These are phyloP conservation scores for Myxozyma melibiosi DNA, from an alignment of 805 yeast genomes.

Conservation along the genomic window DNA sequence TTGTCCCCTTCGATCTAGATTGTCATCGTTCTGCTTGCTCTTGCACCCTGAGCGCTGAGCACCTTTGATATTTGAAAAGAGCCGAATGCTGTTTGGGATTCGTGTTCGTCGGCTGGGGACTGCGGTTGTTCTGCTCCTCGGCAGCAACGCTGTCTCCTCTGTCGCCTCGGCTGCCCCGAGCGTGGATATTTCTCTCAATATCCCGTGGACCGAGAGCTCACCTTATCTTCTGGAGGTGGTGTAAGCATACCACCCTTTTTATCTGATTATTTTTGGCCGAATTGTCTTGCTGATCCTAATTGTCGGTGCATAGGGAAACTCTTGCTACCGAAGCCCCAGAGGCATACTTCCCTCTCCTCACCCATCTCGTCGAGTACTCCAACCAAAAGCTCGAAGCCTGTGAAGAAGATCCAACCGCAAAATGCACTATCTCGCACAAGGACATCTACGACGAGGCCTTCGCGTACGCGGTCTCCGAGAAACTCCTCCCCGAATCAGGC, in stretches of 20 bases:
- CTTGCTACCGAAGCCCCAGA: slow-evolving; percentile 39
- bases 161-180: slow-evolving; percentile 16
- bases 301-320: slow-evolving; percentile 42
- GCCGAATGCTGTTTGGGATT: neutral
- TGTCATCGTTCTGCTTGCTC: too few species aligned
- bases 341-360: slow-evolving; percentile 42
- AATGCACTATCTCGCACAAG: slow-evolving; percentile 23
- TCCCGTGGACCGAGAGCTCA: slow-evolving; percentile 29
- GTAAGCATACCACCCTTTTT: slow-evolving; percentile 17
- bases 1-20: too few species aligned
- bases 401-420: slow-evolving; percentile 24
- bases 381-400: slow-evolving; percentile 27
- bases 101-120: neutral
- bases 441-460: slow-evolving; percentile 27
- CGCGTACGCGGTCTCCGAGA: slow-evolving; percentile 1
- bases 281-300: neutral
- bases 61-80: too few species aligned
- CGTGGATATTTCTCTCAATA: slow-evolving; percentile 13
- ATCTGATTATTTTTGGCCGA: neutral
- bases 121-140: neutral
- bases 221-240: slow-evolving; percentile 27
- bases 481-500: slow-evolving; percentile 23
- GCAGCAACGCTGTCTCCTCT: neutral
- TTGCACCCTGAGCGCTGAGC: too few species aligned
- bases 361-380: slow-evolving; percentile 25